Base-by-base conservation (phyloP, 495 filamentous ascomycete genomes). In the Platismatia glauca region DNA sequence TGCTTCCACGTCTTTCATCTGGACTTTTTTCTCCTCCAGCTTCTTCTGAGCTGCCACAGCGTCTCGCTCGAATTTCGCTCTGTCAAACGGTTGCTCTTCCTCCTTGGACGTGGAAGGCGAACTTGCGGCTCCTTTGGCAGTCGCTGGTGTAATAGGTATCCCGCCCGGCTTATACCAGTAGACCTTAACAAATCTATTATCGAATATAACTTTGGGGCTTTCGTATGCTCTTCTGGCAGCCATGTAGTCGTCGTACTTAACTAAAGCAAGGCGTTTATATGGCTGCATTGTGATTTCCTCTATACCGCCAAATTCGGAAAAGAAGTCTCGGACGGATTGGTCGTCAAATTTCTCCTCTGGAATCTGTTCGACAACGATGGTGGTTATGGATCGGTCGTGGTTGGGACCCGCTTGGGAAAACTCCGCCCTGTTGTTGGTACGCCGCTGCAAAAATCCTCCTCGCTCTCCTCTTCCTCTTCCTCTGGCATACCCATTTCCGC, bases 121-220 rank as follows among this genome's bases (percentile, higher is more conserved):
- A 38, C 48, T 18, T 69, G 66, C 55, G 64, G 71, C 41, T 67
- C 71, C 57, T 59, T 71, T 57, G 35, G 68, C 69, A 43, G 74
- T 75, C 44, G 65, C 70, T 24, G 79, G 75, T 7, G 74, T 70
- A 38, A 76, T 76, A 24, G 68, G 66, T 3, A 73, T 31, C 20
- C 66, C 65, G 15, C 85, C 83, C 0, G 86, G 82, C 66, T 89
- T 93, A 72, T 89, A 82, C 94, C 94, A 98, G 69, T 91, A 98
- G 7, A 98, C 91, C 71, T 96, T 98, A 52, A 98, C 94, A 68
- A 98, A 98, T 24, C 94, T 82, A 66, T 98, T 98, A 65, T 96
- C 91, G 68, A 98, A 98, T 57, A 98, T 90, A 55, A 90, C 89
- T 70, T 95, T 95, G 0, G 94, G 94, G 46, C 90, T 96, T 20